A percentile compares a stretch with the other conserved stretches of the same genome.
These are phyloP conservation scores for Nakazawaea holstii DNA, from an alignment of 805 yeast genomes.

Conservation along the genomic window DNA sequence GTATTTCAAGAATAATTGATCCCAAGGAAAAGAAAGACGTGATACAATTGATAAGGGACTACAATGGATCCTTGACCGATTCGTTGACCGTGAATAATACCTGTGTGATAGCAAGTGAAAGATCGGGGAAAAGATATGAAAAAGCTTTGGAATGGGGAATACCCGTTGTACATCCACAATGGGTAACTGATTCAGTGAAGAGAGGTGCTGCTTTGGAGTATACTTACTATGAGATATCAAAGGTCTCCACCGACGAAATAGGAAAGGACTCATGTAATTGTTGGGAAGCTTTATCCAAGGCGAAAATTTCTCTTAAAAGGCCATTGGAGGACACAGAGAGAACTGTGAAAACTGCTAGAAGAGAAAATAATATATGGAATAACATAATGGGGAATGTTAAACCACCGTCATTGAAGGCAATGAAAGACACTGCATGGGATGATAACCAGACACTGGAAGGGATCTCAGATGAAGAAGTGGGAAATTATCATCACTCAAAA, in stretches of 20 bases:
- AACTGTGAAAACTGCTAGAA: slow-evolving; percentile 8
- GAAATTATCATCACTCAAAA: background rate
- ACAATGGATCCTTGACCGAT: slow-evolving; percentile 49
- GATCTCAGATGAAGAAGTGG: slow-evolving; percentile 4
- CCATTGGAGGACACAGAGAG: slow-evolving; percentile 7
- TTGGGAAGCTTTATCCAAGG: slow-evolving; percentile 26
- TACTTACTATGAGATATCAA: slow-evolving; percentile 31
- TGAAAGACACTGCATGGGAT: slow-evolving; percentile 16
- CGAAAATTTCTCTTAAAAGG: slow-evolving; percentile 3
- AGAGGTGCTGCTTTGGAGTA: slow-evolving; percentile 38
- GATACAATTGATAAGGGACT: slow-evolving; percentile 26
- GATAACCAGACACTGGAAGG: slow-evolving; percentile 11
- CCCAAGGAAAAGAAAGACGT: slow-evolving; percentile 27
- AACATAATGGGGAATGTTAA: slow-evolving; percentile 11
- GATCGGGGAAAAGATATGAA: slow-evolving; percentile 44
- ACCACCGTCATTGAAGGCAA: background rate
- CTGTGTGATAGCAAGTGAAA: slow-evolving; percentile 45
- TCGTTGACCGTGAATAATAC: slow-evolving; percentile 40
- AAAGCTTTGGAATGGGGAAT: slow-evolving; percentile 50
- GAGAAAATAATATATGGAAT: slow-evolving; percentile 10
- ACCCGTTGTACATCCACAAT: slow-evolving; percentile 46
- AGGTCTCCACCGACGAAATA: slow-evolving; percentile 15
- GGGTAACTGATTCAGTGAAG: slow-evolving; percentile 39
- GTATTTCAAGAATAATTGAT: slow-evolving; percentile 33
- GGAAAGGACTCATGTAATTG: slow-evolving; percentile 28